These are phyloP conservation scores for Sporobolomyces phaffii DNA, from an alignment of 768 basidiomycete genomes.

Conservation along the genomic window DNA sequence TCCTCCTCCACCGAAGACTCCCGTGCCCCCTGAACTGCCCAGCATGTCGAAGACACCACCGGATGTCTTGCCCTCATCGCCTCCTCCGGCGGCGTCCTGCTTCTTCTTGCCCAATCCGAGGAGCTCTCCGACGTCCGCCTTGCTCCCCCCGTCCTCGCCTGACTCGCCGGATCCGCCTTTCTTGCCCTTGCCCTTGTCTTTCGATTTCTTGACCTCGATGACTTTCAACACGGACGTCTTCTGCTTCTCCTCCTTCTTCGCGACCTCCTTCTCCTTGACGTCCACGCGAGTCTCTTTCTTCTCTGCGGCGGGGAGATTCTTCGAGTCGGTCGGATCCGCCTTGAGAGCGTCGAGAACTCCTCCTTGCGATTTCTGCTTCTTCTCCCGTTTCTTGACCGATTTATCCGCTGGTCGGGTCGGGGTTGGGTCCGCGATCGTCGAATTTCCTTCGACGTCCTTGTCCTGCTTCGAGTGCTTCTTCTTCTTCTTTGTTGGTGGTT, in stretches of 20 bases:
- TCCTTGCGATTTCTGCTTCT: conserved; percentile 7
- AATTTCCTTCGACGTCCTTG: neutral
- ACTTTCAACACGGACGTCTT: conserved; percentile 33
- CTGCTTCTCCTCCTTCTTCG: conserved; percentile 5
- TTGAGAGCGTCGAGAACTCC: conserved; percentile 22
- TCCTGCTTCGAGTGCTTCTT: neutral
- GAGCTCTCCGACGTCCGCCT: conserved; percentile 25
- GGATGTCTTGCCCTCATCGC: neutral
- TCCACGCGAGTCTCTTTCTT: neutral
- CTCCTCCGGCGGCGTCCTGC: neutral
- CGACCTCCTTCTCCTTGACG: neutral
- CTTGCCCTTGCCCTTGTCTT: neutral
- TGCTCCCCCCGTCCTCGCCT: neutral
- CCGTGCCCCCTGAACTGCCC: neutral
- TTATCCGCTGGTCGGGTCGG: neutral
- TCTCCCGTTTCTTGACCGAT: conserved; percentile 5
- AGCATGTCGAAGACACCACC: neutral
- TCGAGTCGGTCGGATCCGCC: conserved; percentile 1
- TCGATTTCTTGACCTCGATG: conserved; percentile 32
- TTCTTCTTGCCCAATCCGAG: conserved; percentile 14
- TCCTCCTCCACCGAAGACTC: conserved; percentile 13
- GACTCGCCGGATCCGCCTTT: neutral
- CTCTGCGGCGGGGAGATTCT: neutral
- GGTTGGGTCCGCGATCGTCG: neutral
- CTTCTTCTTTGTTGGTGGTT: neutral